Conservation (phyloP, 306 rosid genomes). For the Cicer judaicum region DNA sequence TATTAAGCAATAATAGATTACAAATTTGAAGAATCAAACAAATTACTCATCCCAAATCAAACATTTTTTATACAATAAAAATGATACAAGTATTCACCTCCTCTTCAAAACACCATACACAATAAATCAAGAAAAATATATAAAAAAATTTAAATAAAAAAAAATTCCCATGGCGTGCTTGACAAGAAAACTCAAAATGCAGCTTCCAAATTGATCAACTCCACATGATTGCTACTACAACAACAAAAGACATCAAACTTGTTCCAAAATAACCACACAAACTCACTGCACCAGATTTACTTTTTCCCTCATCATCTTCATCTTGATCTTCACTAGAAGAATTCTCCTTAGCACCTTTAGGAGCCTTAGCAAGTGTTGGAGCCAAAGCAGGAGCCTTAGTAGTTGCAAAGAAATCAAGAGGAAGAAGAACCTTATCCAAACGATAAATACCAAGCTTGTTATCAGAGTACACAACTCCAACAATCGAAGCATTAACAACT, state of each 20-base stretch:
- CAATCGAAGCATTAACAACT: slow-evolving; percentile 57
- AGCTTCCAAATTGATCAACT: slow-evolving; percentile 23
- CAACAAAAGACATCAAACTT: slow-evolving; percentile 35
- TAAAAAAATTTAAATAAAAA: background rate
- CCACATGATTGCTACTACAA: slow-evolving; percentile 36
- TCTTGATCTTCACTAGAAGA: slow-evolving; percentile 39
- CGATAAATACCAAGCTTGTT: slow-evolving; percentile 61
- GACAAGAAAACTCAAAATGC: slow-evolving; percentile 16
- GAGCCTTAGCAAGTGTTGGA: slow-evolving; percentile 54
- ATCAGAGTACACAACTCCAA: slow-evolving; percentile 58
- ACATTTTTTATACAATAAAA: background rate
- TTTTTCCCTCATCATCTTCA: slow-evolving; percentile 41
- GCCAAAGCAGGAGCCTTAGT: slow-evolving; percentile 62
- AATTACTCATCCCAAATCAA: slow-evolving; percentile 19
- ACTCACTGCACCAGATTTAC: slow-evolving; percentile 51
- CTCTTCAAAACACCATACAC: background rate
- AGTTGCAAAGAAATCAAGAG: slow-evolving; percentile 57
- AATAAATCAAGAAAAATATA: background rate
- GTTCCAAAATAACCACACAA: slow-evolving; percentile 34
- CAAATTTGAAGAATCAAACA: slow-evolving; percentile 5
- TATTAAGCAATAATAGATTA: background rate
- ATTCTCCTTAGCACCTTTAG: slow-evolving; percentile 50
- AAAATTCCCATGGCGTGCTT: background rate
- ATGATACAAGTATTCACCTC: slow-evolving; percentile 3
- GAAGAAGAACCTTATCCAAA: slow-evolving; percentile 67